phyloP scores from a whole-genome alignment of 352 stramenopile genomes.

The Plasmopara halstedii region DNA sequence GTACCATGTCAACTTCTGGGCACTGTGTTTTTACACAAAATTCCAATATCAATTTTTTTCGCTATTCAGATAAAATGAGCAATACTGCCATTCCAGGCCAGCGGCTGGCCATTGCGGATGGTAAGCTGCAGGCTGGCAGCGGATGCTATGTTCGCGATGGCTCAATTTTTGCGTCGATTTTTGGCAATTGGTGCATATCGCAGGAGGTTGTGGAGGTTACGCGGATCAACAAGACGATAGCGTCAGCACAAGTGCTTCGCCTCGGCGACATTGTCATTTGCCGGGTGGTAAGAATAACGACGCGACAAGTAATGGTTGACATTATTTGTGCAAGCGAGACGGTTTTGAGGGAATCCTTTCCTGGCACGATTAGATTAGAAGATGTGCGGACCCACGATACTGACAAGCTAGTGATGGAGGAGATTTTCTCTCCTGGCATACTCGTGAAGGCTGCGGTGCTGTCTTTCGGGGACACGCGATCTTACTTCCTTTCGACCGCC shows the following conservation, averaged over 20 bases:
- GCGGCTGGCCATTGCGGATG: slow-evolving; percentile 29
- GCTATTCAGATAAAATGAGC: slow-evolving; percentile 25
- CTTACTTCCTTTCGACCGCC: slow-evolving; percentile 78
- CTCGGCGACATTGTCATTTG: slow-evolving; percentile 62
- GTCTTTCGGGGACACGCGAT: slow-evolving; percentile 80
- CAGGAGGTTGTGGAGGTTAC: slow-evolving; percentile 39
- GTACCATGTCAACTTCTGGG: slow-evolving; percentile 37
- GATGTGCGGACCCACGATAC: slow-evolving; percentile 74
- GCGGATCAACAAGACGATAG: slow-evolving; percentile 46
- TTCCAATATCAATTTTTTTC: too few species aligned
- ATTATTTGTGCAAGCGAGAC: slow-evolving; percentile 61
- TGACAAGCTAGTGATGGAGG: slow-evolving; percentile 76
- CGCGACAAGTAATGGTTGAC: slow-evolving; percentile 69
- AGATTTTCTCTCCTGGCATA: slow-evolving; percentile 59
- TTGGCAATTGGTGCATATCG: slow-evolving; percentile 34
- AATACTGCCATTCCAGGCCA: slow-evolving; percentile 46
- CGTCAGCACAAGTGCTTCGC: slow-evolving; percentile 59
- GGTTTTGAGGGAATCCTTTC: slow-evolving; percentile 75
- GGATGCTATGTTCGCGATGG: slow-evolving; percentile 56
- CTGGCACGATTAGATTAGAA: slow-evolving; percentile 68
- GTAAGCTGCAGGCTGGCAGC: slow-evolving; percentile 30
- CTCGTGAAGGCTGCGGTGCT: slow-evolving; percentile 75
- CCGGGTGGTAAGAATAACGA: slow-evolving; percentile 57
- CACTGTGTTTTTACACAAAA: too few species aligned
- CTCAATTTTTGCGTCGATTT: slow-evolving; percentile 64